Conservation (phyloP, 257 asterid genomes). For the Solanum chiquidenum region DNA sequence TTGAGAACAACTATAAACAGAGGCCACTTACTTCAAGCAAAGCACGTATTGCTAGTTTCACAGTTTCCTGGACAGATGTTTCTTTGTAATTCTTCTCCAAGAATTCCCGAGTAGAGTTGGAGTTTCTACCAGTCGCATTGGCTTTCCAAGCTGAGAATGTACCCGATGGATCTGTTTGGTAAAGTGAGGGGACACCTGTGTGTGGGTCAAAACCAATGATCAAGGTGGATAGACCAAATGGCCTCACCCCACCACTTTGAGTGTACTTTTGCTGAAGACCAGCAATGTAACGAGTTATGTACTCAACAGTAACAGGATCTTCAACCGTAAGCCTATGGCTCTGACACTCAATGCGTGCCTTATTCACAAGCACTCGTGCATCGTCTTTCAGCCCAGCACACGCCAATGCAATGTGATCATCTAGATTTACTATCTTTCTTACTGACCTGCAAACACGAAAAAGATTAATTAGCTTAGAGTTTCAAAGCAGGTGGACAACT, state of each 20-base stretch:
- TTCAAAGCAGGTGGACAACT: neutral
- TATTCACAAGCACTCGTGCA: slow-evolving; percentile 83
- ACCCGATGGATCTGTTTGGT: slow-evolving; percentile 95
- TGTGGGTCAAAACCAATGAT: slow-evolving; percentile 93
- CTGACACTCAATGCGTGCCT: slow-evolving; percentile 89
- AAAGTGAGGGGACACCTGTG: slow-evolving; percentile 69
- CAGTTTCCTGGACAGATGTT: slow-evolving; percentile 88
- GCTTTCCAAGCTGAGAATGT: slow-evolving; percentile 97
- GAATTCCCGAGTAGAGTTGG: slow-evolving; percentile 80
- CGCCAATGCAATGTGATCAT: slow-evolving; percentile 90
- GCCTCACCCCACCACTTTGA: slow-evolving; percentile 98
- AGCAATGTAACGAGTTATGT: slow-evolving; percentile 92
- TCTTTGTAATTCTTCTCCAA: slow-evolving; percentile 93
- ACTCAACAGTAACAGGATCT: slow-evolving; percentile 94
- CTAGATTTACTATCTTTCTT: slow-evolving; percentile 88
- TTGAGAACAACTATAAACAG: neutral
- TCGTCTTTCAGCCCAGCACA: slow-evolving; percentile 96
- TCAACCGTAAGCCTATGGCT: slow-evolving; percentile 76
- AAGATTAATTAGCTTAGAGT: neutral
- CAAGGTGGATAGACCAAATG: slow-evolving; percentile 96
- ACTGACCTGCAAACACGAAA: slow-evolving; percentile 52
- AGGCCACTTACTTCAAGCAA: slow-evolving; percentile 66
- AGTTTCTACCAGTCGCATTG: slow-evolving; percentile 92
- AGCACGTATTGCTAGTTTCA: slow-evolving; percentile 87
- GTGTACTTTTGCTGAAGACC: slow-evolving; percentile 99